Evolutionary conservation across 257 asterid species (phyloP).

Genomic region (Voacanga thouarsii): DNA sequence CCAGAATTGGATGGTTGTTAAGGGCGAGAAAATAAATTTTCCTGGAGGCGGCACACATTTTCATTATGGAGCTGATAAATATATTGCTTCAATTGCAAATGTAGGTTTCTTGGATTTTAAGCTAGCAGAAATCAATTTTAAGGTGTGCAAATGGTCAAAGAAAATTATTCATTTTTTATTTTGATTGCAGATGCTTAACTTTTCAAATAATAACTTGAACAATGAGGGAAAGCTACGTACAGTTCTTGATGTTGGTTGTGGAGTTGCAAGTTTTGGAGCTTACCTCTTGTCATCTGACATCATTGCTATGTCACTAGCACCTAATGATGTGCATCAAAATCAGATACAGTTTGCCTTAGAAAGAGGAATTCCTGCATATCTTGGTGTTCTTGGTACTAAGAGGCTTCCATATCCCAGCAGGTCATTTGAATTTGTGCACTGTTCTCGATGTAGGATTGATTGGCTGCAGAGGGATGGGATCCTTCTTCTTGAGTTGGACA

Average conservation of each 20-base stretch:
- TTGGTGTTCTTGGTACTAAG: constrained; percentile 96
- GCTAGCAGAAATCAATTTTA: not conserved
- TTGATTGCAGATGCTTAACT: constrained; percentile 71
- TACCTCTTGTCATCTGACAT: constrained; percentile 88
- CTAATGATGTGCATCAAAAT: constrained; percentile 93
- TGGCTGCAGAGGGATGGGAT: constrained; percentile 94
- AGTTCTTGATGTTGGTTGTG: constrained; percentile 90
- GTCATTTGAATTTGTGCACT: constrained; percentile 90
- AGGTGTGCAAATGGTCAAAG: not conserved
- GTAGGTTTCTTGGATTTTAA: constrained; percentile 38
- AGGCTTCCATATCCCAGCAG: constrained; percentile 96
- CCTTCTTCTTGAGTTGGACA: constrained; percentile 90
- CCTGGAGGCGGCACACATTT: constrained; percentile 99
- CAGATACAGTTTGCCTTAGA: constrained; percentile 95
- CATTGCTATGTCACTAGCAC: constrained; percentile 87
- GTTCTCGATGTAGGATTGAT: constrained; percentile 95
- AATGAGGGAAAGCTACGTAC: constrained; percentile 77
- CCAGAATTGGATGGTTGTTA: constrained; percentile 98
- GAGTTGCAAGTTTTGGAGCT: constrained; percentile 96
- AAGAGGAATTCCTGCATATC: constrained; percentile 95
- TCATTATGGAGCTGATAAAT: constrained; percentile 91
- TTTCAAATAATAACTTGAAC: constrained; percentile 62
- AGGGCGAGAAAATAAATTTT: constrained; percentile 71
- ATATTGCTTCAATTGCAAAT: constrained; percentile 84
- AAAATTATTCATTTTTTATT: constrained; percentile 8